Percentiles rank a stretch among this genome's conserved stretches.
Evolutionary conservation across 176 grass and related monocot species (phyloP).

Genomic region (Musa troglodytarum): DNA sequence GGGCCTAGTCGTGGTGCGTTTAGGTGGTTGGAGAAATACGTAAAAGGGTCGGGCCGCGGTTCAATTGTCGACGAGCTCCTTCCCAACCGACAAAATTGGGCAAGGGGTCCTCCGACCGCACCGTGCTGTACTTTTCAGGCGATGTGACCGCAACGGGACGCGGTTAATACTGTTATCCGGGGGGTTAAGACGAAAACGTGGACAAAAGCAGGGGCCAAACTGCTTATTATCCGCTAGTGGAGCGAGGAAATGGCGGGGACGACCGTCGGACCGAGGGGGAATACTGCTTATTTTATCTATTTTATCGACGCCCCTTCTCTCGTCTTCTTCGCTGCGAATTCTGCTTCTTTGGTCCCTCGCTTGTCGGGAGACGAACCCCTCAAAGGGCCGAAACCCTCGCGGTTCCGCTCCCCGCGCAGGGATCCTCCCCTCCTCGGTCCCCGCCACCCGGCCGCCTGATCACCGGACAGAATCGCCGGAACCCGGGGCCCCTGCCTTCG

Average conservation of each 20-base stretch:
- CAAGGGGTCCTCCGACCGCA: not conserved
- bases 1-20: no score
- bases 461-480: not conserved
- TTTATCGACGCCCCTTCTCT: not conserved
- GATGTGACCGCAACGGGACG: not conserved
- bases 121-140: not conserved
- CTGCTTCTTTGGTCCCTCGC: conserved; percentile 7
- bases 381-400: conserved; percentile 2
- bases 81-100: not conserved
- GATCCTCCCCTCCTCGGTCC: not conserved
- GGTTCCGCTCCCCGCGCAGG: not conserved
- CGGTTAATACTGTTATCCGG: not conserved
- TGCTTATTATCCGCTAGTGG: not conserved
- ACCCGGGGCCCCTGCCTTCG: not conserved
- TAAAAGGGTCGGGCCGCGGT: not conserved
- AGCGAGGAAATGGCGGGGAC: not conserved
- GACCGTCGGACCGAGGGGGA: conserved; percentile 1
- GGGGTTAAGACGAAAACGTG: not conserved
- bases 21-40: not conserved
- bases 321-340: not conserved
- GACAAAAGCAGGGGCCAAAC: not conserved
- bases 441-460: not conserved
- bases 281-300: not conserved
- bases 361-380: conserved; percentile 20
- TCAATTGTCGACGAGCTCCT: not conserved